These are phyloP conservation scores for Rhytidhysteron rufulum DNA, from an alignment of 2,329 filamentous ascomycete genomes.

Conservation along the genomic window DNA sequence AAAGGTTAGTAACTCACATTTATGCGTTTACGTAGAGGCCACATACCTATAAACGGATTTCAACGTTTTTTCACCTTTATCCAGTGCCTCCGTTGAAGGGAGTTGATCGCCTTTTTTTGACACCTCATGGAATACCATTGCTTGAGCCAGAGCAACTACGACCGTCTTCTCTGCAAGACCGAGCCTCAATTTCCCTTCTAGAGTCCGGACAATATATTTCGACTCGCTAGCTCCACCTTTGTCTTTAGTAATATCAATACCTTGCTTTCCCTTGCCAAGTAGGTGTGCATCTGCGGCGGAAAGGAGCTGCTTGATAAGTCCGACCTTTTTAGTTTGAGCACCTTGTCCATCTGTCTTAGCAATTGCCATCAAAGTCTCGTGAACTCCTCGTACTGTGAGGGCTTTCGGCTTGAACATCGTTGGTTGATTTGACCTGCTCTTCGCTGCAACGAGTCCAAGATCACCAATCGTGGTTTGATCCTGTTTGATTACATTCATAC, in stretches of 20 bases:
- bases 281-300: constrained; percentile 77
- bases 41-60: constrained; percentile 84
- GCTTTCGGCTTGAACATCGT: constrained; percentile 98
- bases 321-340: constrained; percentile 85
- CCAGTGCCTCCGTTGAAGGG: constrained; percentile 71
- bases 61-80: constrained; percentile 77
- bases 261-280: constrained; percentile 61
- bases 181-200: constrained; percentile 90
- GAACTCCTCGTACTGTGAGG: constrained; percentile 80
- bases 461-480: constrained; percentile 97
- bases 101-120: constrained; percentile 63
- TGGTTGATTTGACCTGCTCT: constrained; percentile 89
- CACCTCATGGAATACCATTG: constrained; percentile 78
- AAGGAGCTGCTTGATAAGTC: constrained; percentile 93
- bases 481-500: constrained; percentile 82
- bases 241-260: constrained; percentile 80
- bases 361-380: constrained; percentile 82
- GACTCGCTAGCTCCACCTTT: constrained; percentile 93
- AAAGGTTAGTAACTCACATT: too few species aligned
- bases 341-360: constrained; percentile 84
- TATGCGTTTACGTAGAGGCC: too few species aligned
- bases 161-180: constrained; percentile 91
- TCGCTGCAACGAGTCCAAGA: constrained; percentile 87
- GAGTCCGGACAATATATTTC: constrained; percentile 86
- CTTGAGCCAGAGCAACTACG: constrained; percentile 83